These are phyloP conservation scores for Schizochytrium sp. DNA, from an alignment of 108 stramenopile genomes.

Conservation along the genomic window DNA sequence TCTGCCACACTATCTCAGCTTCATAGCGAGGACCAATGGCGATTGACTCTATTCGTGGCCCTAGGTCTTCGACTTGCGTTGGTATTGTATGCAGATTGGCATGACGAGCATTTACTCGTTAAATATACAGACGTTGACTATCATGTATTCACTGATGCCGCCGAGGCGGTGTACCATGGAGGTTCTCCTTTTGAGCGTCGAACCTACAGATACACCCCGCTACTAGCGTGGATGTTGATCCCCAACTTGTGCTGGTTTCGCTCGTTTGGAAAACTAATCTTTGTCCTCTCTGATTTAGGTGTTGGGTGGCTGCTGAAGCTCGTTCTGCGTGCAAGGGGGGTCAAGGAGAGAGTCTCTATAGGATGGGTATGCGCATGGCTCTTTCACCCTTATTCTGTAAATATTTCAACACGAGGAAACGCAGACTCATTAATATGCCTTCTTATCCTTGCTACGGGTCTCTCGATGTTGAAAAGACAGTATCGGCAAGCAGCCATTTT, in stretches of 20 bases:
- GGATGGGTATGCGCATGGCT: slow-evolving; percentile 57
- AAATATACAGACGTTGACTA: slow-evolving; percentile 80
- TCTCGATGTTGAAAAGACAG: background rate
- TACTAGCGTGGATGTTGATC: slow-evolving; percentile 84
- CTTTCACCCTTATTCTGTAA: slow-evolving; percentile 63
- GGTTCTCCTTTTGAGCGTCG: slow-evolving; percentile 86
- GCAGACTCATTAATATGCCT: slow-evolving; percentile 61
- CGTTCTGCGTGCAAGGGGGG: background rate
- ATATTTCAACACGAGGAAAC: slow-evolving; percentile 64
- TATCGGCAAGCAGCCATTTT: slow-evolving; percentile 17
- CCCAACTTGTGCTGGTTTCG: slow-evolving; percentile 66
- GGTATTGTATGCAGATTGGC: slow-evolving; percentile 29
- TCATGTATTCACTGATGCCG: slow-evolving; percentile 76
- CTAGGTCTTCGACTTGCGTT: background rate
- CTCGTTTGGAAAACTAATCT: slow-evolving; percentile 73
- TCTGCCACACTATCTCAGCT: too few species aligned
- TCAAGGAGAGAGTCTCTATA: background rate
- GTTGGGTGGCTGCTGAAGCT: slow-evolving; percentile 60
- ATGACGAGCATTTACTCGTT: slow-evolving; percentile 45
- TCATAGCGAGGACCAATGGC: background rate
- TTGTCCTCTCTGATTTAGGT: slow-evolving; percentile 65
- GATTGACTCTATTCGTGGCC: background rate
- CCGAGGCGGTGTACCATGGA: slow-evolving; percentile 64
- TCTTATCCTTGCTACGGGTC: slow-evolving; percentile 54
- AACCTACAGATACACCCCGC: slow-evolving; percentile 99